Evolutionary conservation across 176 grass and related monocot species (phyloP), one percentile per base, ranked within the genome.

Genomic region (Ampelocalamus luodianensis): DNA sequence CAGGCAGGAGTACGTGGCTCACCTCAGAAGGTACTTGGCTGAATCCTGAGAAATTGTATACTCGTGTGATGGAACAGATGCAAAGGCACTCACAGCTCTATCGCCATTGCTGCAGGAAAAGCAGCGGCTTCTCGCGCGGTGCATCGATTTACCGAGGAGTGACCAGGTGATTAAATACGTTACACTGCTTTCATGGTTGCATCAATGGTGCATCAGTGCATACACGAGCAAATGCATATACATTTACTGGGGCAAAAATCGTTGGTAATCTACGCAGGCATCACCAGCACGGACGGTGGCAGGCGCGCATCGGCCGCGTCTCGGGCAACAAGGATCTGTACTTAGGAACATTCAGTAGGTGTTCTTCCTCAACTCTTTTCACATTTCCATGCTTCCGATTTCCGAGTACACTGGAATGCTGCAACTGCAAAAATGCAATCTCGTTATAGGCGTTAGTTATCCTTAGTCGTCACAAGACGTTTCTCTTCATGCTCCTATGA

Each of bases 241-340:
- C 26, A 18, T 18, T 38, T 62, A 51, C 78, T 68, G 48, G 56
- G 15, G 3, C n/a, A 32, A 60, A 46, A 2, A 32, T 0, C 4
- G 22, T 16, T 54, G 38, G 43, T 16, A 8, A 14, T 37, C 17
- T 34, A 4, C 32, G 13, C 80, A 93, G 93, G 90, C 93, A 95
- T 90, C 93, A 95, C 72, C 88, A 92, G 64, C 93, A 92, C 74
- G 90, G 93, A 38, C 78, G 93, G 20, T 95, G 93, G 93, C 93
- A 95, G 60, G 93, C 93, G 32, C 88, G 93, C 73, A 95, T 95
- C 38, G 93, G 93, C 67, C 89, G 93, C 72, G 93, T 95, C 76
- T 95, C 93, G 7, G 93, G 93, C 79, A 95, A 92, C 86, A 95
- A 95, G 79, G 93, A 92, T 71, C 90, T 95, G 74, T 92, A 95